Evolutionary conservation across 768 basidiomycete species (phyloP).

Genomic region (Phallus indusiatus): DNA sequence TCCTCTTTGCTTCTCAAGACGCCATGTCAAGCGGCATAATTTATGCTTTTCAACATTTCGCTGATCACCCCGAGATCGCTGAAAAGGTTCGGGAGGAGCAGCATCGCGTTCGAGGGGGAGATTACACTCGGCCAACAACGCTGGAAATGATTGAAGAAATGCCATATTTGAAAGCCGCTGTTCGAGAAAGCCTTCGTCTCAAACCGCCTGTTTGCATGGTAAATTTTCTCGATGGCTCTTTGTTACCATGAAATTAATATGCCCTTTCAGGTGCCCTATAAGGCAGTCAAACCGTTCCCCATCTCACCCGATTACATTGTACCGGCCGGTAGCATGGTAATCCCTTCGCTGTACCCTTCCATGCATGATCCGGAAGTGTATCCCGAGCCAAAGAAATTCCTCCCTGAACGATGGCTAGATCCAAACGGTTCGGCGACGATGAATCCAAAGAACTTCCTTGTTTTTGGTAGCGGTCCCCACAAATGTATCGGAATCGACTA

Average conservation of each 20-base stretch:
- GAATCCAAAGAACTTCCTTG: slow-evolving; percentile 91
- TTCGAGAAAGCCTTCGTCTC: slow-evolving; percentile 87
- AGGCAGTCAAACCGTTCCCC: slow-evolving; percentile 80
- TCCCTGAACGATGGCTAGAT: slow-evolving; percentile 92
- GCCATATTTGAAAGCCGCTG: slow-evolving; percentile 85
- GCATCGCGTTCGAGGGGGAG: slow-evolving; percentile 67
- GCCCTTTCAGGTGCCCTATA: slow-evolving; percentile 78
- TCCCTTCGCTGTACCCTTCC: slow-evolving; percentile 88
- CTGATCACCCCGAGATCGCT: slow-evolving; percentile 83
- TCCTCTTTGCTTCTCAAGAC: slow-evolving; percentile 94
- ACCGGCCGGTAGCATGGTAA: slow-evolving; percentile 86
- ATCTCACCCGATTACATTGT: slow-evolving; percentile 89
- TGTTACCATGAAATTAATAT: slow-evolving; percentile 9
- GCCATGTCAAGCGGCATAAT: slow-evolving; percentile 97
- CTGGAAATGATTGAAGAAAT: slow-evolving; percentile 87
- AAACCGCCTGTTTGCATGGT: slow-evolving; percentile 98
- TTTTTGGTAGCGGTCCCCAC: slow-evolving; percentile 92
- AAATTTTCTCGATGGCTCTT: neutral
- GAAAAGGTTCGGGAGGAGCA: slow-evolving; percentile 90
- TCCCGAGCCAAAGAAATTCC: slow-evolving; percentile 73
- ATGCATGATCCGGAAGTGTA: slow-evolving; percentile 84
- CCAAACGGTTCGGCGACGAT: slow-evolving; percentile 63
- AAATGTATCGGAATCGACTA: slow-evolving; percentile 90
- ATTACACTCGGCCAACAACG: slow-evolving; percentile 67
- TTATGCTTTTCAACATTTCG: slow-evolving; percentile 93